Evolutionary conservation across 768 basidiomycete genomes (phyloP), one percentile per base, ranked within the genome.

Genomic region (Phylloporus arenicola): DNA sequence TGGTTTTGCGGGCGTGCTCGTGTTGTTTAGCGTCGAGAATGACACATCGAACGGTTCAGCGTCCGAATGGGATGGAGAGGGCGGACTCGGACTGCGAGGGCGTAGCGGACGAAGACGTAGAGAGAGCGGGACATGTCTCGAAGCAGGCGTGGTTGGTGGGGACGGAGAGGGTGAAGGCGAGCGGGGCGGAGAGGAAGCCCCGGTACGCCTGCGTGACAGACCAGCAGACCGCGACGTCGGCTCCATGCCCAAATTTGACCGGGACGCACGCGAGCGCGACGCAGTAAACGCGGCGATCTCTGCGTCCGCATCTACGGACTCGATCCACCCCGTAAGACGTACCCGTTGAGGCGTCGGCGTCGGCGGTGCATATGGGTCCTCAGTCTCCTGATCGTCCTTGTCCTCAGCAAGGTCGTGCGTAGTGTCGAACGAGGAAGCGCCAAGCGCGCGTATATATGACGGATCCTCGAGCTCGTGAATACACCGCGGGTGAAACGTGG

Each of bases 301-400:
- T 3, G 64, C 56, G 4, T 73, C 72, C 52, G 79, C 69, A 53
- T 84, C 80, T 9, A 79, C 79, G 3, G 70, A 65, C 20, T 74
- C 68, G 33, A 86, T 82, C 68, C 73, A 79, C 0, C 83, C 84
- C 0, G 65, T 61, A 47, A 75, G 73, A 17, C 83, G 76, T 25
- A 82, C 72, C 7, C 66, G 63, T 13, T 53, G 53, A 6, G 51
- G 63, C 13, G 40, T 64, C 27, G 53, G 63, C 0, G 62, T 59
- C 8, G 57, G 48, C 2, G 67, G 64, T 29, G 31, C 51, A 14
- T 54, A 52, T 1, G 16, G 54, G 13, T 59, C 62, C 6, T 57
- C 51, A 13, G 30, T 31, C 30, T 13, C 30, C 14, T 45, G 33
- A 20, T 55, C 52, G 29, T 52, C 44, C 3, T 34, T 19, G 11